Evolutionary conservation across 2,329 filamentous ascomycete genomes (phyloP), one percentile per base, ranked within the genome.

Genomic region (Cyanodermella asteris): DNA sequence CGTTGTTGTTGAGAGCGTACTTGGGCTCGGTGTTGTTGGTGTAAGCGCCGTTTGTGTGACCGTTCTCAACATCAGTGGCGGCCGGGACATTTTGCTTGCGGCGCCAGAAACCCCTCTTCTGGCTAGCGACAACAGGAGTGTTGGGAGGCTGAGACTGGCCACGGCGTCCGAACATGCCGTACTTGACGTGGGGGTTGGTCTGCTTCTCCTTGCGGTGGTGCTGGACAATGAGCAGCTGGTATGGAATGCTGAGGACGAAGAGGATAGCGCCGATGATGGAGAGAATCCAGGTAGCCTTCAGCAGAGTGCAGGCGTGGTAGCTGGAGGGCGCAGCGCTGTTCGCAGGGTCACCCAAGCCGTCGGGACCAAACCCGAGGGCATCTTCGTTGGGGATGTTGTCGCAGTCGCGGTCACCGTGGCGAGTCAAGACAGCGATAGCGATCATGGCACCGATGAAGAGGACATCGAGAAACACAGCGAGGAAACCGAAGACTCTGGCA

Each of bases 391-490:
- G 53, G 30, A 81, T 59, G 23, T 66, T 66, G 9, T 50, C 56
- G 54, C 82, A 93, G 24, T 51, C 61, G 31, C 59, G 49, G 1
- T 66, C 64, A 18, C 81, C 81, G 28, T 64, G 50, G 18, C 73
- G 63, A 31, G 76, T 82, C 33, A 77, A 59, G 24, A 72, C 56
- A 1, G 81, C 78, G 31, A 93, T 64, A 41, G 81, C 90, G 41
- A 90, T 64, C 55, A 87, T 87, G 30, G 59, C 67, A 20, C 63
- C 77, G 26, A 67, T 52, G 47, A 91, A 91, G 39, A 62, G 62
- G 26, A 87, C 38, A 41, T 93, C 78, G 23, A 93, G 56, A 13
- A 82, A 32, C 33, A 91, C 65, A 34, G 65, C 75, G 27, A 87
- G 34, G 40, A 72, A 59, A 4, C 75, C 74, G 31, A 81, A 72